Evolutionary conservation across 2,329 filamentous ascomycete genomes (phyloP), one percentile per base, ranked within the genome.

Genomic region (Beauveria medogensis): DNA sequence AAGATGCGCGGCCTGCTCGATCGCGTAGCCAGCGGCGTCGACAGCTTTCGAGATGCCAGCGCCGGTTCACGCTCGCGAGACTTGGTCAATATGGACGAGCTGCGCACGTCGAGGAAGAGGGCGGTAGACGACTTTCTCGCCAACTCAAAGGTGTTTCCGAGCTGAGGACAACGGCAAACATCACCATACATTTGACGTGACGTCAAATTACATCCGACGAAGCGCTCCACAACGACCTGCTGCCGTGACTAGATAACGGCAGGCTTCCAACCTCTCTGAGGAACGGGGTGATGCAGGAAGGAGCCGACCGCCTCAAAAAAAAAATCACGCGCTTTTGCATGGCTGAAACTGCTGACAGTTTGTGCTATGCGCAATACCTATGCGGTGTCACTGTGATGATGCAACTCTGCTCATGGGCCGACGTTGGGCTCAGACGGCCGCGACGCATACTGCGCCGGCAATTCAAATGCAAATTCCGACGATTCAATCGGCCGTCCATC

Each of bases 1-100:
- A 81, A 80, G 64, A 89, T 87, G 80, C 80, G 85, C 40, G 77
- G 86, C 65, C 72, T 91, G 63, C 76, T 88, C 59, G 79, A 80
- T 1, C 77, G 85, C 28, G 84, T 88, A 0, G 78, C 80, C 5
- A 82, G 79, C 2, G 77, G 82, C 22, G 75, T 87, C 1, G 75
- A 72, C 14, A 69, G 70, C 18, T 70, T 73, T 7, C 67, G 68
- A 28, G 40, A 63, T 14, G 43, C 59, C 43, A 62, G 63, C 20
- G 66, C n/a, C 63, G 62, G 7, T 65, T 60, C 28, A 67, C 64
- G 16, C 68, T 64, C 16, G 64, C 66, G 4, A 64, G 68, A 2
- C 62, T n/a, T 34, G 4, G 37, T 61, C 26, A 47, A 69, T 9
- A 68, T 74, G 47, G 71, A 71, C 26, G 73, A 75, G 52, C 64